Percentiles rank a stretch among this genome's conserved stretches.
Conservation (phyloP, 1,284 basidiomycete species). For the Cutaneotrichosporon daszewskae region DNA sequence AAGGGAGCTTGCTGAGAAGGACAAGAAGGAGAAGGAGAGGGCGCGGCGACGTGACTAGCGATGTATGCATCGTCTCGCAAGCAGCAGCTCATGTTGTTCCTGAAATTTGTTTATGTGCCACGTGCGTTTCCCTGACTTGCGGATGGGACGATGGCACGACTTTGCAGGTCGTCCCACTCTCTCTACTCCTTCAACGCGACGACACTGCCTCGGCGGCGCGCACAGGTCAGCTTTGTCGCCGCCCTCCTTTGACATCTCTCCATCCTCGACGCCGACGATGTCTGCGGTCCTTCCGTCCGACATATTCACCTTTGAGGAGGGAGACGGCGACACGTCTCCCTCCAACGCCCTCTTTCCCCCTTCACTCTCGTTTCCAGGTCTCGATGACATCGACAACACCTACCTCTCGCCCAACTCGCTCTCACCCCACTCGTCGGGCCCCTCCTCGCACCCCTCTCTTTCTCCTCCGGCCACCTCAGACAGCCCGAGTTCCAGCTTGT, state of each 20-base stretch:
- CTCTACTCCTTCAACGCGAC: background rate
- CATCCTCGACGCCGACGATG: constrained; percentile 7
- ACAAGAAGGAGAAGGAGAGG: constrained; percentile 11
- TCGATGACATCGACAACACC: constrained; percentile 9
- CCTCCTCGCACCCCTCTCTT: constrained; percentile 21
- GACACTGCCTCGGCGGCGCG: background rate
- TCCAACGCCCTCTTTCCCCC: constrained; percentile 27
- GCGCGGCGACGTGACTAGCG: background rate
- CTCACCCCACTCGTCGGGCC: constrained; percentile 8
- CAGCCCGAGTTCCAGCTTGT: constrained; percentile 33
- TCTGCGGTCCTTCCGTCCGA: constrained; percentile 15
- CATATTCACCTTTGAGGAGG: constrained; percentile 22
- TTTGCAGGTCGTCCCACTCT: background rate
- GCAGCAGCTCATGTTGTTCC: background rate
- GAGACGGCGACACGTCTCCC: constrained; percentile 15
- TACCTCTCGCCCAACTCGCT: constrained; percentile 14
- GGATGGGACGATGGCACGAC: background rate
- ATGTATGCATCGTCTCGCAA: background rate
- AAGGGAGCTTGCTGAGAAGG: constrained; percentile 27
- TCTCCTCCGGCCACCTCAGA: constrained; percentile 29
- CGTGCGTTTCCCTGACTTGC: background rate
- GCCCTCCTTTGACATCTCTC: too few relatives aligned
- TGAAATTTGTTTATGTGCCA: background rate
- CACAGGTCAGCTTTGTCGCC: too few relatives aligned
- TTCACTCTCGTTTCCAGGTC: constrained; percentile 19